Evolutionary conservation across 805 yeast species (phyloP), one percentile per base, ranked within the genome.

Genomic region (Ogataea angusta): DNA sequence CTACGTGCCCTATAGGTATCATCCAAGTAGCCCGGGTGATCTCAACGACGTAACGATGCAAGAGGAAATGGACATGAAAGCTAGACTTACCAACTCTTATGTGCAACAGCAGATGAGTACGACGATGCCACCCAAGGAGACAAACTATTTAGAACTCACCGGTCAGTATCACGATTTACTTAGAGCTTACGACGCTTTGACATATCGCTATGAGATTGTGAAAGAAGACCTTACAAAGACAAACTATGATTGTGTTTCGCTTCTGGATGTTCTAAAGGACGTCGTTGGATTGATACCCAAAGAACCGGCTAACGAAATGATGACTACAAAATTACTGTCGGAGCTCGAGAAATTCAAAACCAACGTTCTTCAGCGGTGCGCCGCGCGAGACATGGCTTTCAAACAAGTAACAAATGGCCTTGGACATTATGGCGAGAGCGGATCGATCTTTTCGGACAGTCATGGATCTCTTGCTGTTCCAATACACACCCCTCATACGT

Each of bases 191-290:
- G 63, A 66, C 10, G 57, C 62, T 27, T 53, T 78, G 31, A 69
- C 67, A 31, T 51, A 68, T 12, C 65, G 71, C 38, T 73, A 73
- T 51, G 83, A 78, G 21, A 50, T 66, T 9, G 66, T 78, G 6
- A 56, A 63, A 23, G 75, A 71, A 5, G 79, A 76, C 35, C 52
- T 76, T 42, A 69, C 71, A 26, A 66, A 67, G 39, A 67, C 74
- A 13, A 78, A 76, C 50, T 52, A 68, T 39, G 87, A 80, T 49
- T 64, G 76, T 60, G 71, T 78, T 3, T 68, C 68, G 27, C 43
- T 80, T 7, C 49, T 80, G 9, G 85, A 78, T 40, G 46, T 60
- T 12, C 25, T 63, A 15, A 62, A 56, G 33, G 66, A 60, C 16
- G 38, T 45, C 2, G 38, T 53, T 2, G 40, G 38, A 10, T 10